Percentiles rank a stretch among this genome's conserved stretches.
Conservation (phyloP, 257 asterid genomes). For the Fraxinus quadrangulata region DNA sequence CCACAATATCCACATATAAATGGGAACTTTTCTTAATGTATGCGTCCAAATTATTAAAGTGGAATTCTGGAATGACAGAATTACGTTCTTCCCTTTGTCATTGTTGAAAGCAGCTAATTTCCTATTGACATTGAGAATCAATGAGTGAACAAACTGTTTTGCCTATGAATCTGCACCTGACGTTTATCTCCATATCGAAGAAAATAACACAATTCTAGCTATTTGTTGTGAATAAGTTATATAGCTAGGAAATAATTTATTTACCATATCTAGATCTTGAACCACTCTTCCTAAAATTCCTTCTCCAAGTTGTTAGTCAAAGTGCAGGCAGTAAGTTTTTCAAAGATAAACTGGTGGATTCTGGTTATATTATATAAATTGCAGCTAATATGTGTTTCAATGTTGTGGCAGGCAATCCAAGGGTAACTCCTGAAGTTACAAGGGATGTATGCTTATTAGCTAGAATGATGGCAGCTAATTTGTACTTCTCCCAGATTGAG, state of each 20-base stretch:
- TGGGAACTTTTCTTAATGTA: not conserved
- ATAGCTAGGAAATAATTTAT: not conserved
- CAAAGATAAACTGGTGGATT: not conserved
- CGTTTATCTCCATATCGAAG: not conserved
- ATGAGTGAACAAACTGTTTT: not conserved
- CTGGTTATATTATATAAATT: not conserved
- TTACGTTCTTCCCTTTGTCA: not conserved
- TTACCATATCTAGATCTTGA: not conserved
- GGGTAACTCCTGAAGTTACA: constrained; percentile 97
- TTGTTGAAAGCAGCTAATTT: not conserved
- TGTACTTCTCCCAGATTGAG: constrained; percentile 88
- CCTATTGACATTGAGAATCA: not conserved
- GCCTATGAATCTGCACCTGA: not conserved
- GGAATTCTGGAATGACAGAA: not conserved
- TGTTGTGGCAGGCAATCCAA: constrained; percentile 70
- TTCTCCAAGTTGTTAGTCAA: not conserved
- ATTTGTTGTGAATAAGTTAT: not conserved
- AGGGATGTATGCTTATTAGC: constrained; percentile 92
- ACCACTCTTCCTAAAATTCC: not conserved
- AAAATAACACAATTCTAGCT: not conserved
- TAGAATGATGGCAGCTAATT: constrained; percentile 96
- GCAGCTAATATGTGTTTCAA: constrained; percentile 11
- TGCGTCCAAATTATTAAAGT: not conserved
- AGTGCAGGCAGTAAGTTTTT: not conserved
- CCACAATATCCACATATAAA: not conserved